Evolutionary conservation across 2,329 filamentous ascomycete species (phyloP).

Genomic region (Graphium sp.): DNA sequence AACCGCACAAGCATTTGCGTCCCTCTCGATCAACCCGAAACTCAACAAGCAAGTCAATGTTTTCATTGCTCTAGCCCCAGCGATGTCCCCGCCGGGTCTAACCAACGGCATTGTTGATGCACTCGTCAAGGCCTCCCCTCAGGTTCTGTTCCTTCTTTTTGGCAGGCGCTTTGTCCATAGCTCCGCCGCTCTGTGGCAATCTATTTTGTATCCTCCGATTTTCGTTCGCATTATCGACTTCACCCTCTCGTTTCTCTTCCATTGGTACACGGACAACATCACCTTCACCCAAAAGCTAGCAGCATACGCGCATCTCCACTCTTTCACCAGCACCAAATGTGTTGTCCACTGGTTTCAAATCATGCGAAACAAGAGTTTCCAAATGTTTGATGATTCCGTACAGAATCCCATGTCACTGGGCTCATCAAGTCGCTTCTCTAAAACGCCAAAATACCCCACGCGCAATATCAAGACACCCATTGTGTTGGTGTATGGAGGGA

Average conservation of each 20-base stretch:
- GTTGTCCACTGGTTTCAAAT: conserved; percentile 99
- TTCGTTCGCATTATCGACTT: conserved; percentile 80
- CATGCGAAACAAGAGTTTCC: conserved; percentile 87
- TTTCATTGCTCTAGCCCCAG: conserved; percentile 88
- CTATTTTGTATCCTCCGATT: conserved; percentile 83
- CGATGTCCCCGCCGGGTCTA: conserved; percentile 87
- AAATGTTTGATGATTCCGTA: conserved; percentile 96
- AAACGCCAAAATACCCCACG: conserved; percentile 90
- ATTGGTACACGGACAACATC: conserved; percentile 79
- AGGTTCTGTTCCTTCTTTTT: conserved; percentile 84
- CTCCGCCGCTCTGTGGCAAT: conserved; percentile 94
- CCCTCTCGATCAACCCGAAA: conserved; percentile 77
- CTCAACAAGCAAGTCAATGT: conserved; percentile 89
- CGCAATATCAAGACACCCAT: conserved; percentile 94
- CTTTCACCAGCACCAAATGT: conserved; percentile 89
- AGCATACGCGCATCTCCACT: conserved; percentile 90
- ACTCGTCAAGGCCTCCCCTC: conserved; percentile 81
- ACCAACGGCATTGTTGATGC: conserved; percentile 84
- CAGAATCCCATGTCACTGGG: conserved; percentile 58
- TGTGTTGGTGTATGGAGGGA: conserved; percentile 83
- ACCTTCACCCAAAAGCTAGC: conserved; percentile 77
- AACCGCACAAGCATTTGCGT: conserved; percentile 90
- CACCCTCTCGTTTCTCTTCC: conserved; percentile 68
- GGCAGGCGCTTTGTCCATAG: conserved; percentile 81
- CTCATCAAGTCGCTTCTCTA: conserved; percentile 71